phyloP scores from a whole-genome alignment of 2,329 filamentous ascomycete species.

The Cordyceps fumosorosea region DNA sequence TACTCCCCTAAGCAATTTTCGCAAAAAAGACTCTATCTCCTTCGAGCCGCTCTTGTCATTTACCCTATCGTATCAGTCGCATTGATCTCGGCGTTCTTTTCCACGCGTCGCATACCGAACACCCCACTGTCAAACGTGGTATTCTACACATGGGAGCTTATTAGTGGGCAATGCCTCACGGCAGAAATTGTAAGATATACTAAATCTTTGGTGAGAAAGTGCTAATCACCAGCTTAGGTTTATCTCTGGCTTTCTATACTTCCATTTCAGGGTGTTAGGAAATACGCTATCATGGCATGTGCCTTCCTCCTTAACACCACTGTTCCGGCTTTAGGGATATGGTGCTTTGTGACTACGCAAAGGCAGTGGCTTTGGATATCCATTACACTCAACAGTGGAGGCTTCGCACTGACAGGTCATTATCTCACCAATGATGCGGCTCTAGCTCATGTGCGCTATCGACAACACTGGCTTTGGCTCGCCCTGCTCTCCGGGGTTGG shows the following conservation, averaged over 20 bases:
- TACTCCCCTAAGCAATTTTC: not conserved
- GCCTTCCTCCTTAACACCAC: not conserved
- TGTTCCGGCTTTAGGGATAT: not conserved
- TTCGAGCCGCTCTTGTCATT: not conserved
- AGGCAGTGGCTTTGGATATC: not conserved
- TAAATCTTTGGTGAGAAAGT: not conserved
- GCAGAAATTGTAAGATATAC: constrained; percentile 1
- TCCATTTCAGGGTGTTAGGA: not conserved
- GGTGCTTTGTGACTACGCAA: not conserved
- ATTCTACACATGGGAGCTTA: not conserved
- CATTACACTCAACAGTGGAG: not conserved
- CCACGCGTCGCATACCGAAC: not conserved
- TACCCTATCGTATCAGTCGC: not conserved
- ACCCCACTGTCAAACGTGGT: not conserved
- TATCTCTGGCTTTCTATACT: not conserved
- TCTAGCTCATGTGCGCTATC: not conserved
- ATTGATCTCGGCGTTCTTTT: not conserved
- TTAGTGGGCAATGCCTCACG: not conserved
- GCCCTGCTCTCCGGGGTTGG: not conserved
- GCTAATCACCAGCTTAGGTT: not conserved
- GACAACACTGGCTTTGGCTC: not conserved
- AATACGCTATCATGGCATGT: not conserved
- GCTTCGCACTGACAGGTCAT: not conserved
- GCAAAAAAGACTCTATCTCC: not conserved
- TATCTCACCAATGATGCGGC: not conserved